Evolutionary conservation across 306 rosid genomes (phyloP), one percentile per base, ranked within the genome.

Genomic region (Dalbergia oliveri): DNA sequence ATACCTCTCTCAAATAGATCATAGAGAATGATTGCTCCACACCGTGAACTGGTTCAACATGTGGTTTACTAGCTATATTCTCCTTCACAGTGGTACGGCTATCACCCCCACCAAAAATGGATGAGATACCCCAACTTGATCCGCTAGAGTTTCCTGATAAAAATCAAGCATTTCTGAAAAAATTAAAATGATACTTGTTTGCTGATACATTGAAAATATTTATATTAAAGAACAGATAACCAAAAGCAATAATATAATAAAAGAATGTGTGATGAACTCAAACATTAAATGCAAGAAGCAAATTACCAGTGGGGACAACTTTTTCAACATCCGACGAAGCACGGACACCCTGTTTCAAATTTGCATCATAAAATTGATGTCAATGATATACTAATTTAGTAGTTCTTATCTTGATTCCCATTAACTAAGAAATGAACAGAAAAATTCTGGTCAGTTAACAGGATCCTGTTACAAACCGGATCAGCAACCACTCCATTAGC

Each of bases 1-100:
- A 56, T 82, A 95, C 99, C 99, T 93, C 97, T 85, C 93, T 93
- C 83, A 95, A 84, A 37, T 93, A 94, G 80, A 95, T 95, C 97
- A 84, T 81, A 51, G 97, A 88, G 72, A 84, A 31, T 70, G 93
- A 78, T 3, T 91, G 99, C 47, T 95, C 99, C 86, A 87, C 9
- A 64, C 67, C 76, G 69, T 84, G 88, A 63, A 89, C 59, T 65
- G 97, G 91, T 85, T 95, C 98, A 56, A 61, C 75, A 59, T 79
- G 88, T 2, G 78, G 60, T 71, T 93, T 90, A 83, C 79, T 89
- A 60, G 83, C 35, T 43, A 71, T 43, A 69, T 19, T 88, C 76
- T 95, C 99, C 83, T 89, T 93, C 66, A 66, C 86, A 33, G 92
- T 34, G 35, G 68, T 47, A 23, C 91, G 93, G 83, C 87, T 90